Evolutionary conservation across 192 early-diverging fungal genomes (phyloP).

Genomic region (Umbelopsis ramanniana): DNA sequence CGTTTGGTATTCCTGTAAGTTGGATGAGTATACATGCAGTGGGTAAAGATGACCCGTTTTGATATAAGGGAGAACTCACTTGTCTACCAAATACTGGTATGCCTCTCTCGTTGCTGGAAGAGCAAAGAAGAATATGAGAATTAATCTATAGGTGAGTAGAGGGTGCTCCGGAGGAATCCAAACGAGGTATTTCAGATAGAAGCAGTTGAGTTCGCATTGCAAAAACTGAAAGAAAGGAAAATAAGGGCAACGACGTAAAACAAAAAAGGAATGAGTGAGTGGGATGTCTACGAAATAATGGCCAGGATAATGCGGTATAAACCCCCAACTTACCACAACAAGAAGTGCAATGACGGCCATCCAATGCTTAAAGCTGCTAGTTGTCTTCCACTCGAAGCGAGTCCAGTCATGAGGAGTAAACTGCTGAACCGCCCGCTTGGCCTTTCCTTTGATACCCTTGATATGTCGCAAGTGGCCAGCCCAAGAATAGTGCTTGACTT

Average conservation of each 20-base stretch:
- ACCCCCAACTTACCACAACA: conserved; percentile 59
- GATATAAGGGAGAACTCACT: conserved; percentile 15
- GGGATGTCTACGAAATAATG: no score
- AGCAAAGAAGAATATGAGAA: conserved; percentile 83
- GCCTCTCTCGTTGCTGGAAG: conserved; percentile 87
- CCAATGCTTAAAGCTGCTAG: conserved; percentile 88
- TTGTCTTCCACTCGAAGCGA: conserved; percentile 87
- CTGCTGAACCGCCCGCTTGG: conserved; percentile 86
- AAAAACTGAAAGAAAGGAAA: conserved; percentile 57
- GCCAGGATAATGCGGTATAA: not conserved
- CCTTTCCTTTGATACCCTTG: conserved; percentile 81
- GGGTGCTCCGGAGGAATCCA: conserved; percentile 91
- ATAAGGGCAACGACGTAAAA: no score
- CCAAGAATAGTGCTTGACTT: conserved; percentile 97
- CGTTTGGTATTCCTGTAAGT: conserved; percentile 74
- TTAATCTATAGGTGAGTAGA: conserved; percentile 77
- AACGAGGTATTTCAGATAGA: conserved; percentile 92
- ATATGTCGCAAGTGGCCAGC: conserved; percentile 83
- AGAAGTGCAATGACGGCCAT: conserved; percentile 74
- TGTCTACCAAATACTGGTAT: conserved; percentile 84
- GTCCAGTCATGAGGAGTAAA: conserved; percentile 97
- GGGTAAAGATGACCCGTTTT: not conserved
- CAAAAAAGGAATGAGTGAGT: no score
- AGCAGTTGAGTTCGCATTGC: conserved; percentile 88
- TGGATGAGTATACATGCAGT: not conserved